Evolutionary conservation across 805 yeast species (phyloP).

Genomic region (Cyberlindnera petersonii): DNA sequence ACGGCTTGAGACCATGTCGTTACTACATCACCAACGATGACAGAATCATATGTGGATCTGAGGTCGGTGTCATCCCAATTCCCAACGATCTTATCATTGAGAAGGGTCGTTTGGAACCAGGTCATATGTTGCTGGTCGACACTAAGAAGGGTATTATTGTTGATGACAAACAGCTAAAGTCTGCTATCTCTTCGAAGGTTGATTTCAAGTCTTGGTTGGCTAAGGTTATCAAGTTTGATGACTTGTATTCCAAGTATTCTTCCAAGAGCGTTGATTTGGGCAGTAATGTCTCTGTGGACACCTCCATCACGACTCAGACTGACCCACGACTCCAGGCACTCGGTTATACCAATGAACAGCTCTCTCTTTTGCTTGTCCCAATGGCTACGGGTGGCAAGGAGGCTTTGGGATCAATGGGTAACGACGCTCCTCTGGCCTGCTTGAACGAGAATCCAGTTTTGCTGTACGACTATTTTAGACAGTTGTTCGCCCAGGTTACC

Average conservation of each 20-base stretch:
- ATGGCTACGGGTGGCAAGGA: conserved; percentile 93
- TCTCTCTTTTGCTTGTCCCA: conserved; percentile 77
- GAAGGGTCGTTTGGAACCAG: conserved; percentile 94
- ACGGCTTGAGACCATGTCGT: conserved; percentile 97
- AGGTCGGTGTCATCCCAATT: conserved; percentile 93
- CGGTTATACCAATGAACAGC: conserved; percentile 94
- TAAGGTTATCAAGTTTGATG: conserved; percentile 79
- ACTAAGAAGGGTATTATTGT: conserved; percentile 90
- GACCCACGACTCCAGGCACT: conserved; percentile 84
- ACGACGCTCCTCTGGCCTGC: conserved; percentile 94
- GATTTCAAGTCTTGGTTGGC: conserved; percentile 95
- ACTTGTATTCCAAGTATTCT: conserved; percentile 56
- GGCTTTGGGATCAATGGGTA: conserved; percentile 98
- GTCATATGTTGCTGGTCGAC: conserved; percentile 92
- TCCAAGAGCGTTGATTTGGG: conserved; percentile 20
- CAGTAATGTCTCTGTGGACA: conserved; percentile 25
- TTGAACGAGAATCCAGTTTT: conserved; percentile 88
- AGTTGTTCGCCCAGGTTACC: conserved; percentile 96
- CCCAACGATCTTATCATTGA: conserved; percentile 77
- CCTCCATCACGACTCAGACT: conserved; percentile 46
- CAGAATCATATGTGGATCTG: conserved; percentile 95
- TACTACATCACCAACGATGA: conserved; percentile 93
- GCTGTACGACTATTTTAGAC: conserved; percentile 90
- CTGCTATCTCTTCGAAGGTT: conserved; percentile 69
- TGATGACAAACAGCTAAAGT: conserved; percentile 86